Percentiles rank a stretch among this genome's conserved stretches.
Evolutionary conservation across 169 alveolate species (phyloP).

Genomic region (Fabrea salina): DNA sequence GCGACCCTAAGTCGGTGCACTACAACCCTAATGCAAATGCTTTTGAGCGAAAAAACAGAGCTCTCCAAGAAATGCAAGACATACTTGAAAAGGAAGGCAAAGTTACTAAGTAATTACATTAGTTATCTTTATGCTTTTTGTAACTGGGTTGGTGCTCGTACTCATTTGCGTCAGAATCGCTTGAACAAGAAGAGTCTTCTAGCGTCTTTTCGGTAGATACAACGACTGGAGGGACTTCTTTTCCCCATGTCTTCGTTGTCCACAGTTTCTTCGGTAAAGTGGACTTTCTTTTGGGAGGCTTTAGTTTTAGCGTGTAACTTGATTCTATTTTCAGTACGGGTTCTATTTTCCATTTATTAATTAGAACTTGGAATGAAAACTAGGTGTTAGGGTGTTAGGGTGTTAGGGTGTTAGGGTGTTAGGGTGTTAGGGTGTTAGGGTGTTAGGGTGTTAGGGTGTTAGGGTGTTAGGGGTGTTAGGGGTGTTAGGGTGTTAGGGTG

Average conservation of each 20-base stretch:
- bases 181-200: too few species aligned
- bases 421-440: too few species aligned
- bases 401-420: too few species aligned
- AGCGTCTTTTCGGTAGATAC: not conserved
- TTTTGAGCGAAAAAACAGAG: conserved; percentile 12
- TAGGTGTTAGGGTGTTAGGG: not conserved
- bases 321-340: too few species aligned
- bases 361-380: not conserved
- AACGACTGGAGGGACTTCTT: not conserved
- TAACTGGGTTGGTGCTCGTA: not conserved
- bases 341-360: too few species aligned
- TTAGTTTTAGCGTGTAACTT: not conserved
- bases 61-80: not conserved
- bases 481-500: too few species aligned
- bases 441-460: too few species aligned
- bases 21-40: conserved; percentile 15
- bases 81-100: conserved; percentile 7
- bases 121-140: too few species aligned
- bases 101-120: too few species aligned
- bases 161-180: not conserved
- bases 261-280: not conserved
- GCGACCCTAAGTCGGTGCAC: conserved; percentile 7
- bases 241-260: conserved; percentile 4
- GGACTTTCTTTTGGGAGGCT: not conserved
- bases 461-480: too few species aligned